Conservation (phyloP, 1,139 yeast species). For the Saccharomycopsis hybrid region DNA sequence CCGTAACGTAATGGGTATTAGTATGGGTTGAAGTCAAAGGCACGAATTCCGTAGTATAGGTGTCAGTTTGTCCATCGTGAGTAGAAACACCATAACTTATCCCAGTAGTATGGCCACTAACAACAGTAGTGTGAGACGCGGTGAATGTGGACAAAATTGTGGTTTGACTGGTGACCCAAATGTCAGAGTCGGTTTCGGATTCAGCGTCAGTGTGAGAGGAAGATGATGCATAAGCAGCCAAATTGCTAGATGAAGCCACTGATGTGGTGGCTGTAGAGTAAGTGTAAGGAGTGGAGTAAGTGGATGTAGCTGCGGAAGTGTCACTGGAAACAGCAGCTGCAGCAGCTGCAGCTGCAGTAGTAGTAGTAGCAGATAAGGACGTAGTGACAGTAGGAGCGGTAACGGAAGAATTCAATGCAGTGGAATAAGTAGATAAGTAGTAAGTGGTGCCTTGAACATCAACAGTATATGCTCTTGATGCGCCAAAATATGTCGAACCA, state of each 20-base stretch:
- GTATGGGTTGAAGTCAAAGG: conserved; percentile 20
- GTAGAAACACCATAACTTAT: conserved; percentile 16
- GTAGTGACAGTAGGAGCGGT: too few relatives aligned
- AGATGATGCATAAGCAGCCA: conserved; percentile 7
- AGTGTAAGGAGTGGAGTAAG: too few relatives aligned
- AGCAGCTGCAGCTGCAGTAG: too few relatives aligned
- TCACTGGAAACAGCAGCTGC: conserved; percentile 9
- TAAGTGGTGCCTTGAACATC: conserved; percentile 5
- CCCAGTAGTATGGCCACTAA: conserved; percentile 19
- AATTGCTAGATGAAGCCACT: background rate
- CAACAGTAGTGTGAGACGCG: conserved; percentile 17
- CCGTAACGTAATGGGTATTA: conserved; percentile 18
- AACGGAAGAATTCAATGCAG: too few relatives aligned
- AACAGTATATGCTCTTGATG: background rate
- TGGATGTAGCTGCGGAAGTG: too few relatives aligned
- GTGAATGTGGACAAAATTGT: conserved; percentile 8
- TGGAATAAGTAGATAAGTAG: conserved; percentile 1
- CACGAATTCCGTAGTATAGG: conserved; percentile 17
- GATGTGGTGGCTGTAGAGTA: too few relatives aligned
- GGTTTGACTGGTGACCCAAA: conserved; percentile 10
- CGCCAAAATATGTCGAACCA: background rate
- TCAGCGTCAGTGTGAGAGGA: too few relatives aligned
- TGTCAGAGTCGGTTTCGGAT: conserved; percentile 14
- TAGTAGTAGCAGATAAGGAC: too few relatives aligned
- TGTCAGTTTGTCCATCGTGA: conserved; percentile 8